phyloP scores from a whole-genome alignment of 768 basidiomycete genomes.

The Amanita pseudoporphyria region DNA sequence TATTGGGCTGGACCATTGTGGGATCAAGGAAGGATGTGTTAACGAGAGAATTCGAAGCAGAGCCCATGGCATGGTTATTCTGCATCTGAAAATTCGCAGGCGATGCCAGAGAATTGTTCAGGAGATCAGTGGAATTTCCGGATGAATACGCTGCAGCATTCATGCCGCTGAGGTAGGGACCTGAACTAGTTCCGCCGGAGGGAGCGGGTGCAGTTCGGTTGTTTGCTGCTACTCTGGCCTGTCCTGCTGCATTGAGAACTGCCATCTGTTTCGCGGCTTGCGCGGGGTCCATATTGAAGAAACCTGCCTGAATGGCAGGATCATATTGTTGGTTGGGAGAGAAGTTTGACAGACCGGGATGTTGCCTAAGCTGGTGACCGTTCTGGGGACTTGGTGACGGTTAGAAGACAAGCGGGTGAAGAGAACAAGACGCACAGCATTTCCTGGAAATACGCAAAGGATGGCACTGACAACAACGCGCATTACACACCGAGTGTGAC shows the following conservation, averaged over 20 bases:
- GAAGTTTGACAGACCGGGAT: conserved; percentile 22
- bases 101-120: conserved; percentile 22
- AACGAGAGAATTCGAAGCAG: conserved; percentile 25
- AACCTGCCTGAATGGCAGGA: conserved; percentile 6
- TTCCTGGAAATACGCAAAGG: too few relatives aligned
- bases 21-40: conserved; percentile 36
- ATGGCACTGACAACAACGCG: too few relatives aligned
- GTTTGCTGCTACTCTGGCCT: conserved; percentile 49
- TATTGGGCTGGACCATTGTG: conserved; percentile 29
- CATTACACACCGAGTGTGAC: too few relatives aligned
- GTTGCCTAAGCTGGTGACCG: conserved; percentile 26
- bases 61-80: conserved; percentile 27
- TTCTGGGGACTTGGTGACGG: conserved; percentile 25
- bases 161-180: conserved; percentile 58
- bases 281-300: conserved; percentile 53
- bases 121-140: conserved; percentile 31
- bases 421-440: conserved; percentile 6
- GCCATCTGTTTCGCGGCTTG: conserved; percentile 77
- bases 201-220: conserved; percentile 27
- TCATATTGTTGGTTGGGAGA: conserved; percentile 13
- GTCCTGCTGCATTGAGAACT: conserved; percentile 55
- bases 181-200: conserved; percentile 55
- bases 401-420: conserved; percentile 1
- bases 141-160: conserved; percentile 32
- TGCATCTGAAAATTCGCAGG: conserved; percentile 38